Evolutionary conservation across 192 early-diverging fungal genomes (phyloP).

Genomic region (Linnemannia exigua): DNA sequence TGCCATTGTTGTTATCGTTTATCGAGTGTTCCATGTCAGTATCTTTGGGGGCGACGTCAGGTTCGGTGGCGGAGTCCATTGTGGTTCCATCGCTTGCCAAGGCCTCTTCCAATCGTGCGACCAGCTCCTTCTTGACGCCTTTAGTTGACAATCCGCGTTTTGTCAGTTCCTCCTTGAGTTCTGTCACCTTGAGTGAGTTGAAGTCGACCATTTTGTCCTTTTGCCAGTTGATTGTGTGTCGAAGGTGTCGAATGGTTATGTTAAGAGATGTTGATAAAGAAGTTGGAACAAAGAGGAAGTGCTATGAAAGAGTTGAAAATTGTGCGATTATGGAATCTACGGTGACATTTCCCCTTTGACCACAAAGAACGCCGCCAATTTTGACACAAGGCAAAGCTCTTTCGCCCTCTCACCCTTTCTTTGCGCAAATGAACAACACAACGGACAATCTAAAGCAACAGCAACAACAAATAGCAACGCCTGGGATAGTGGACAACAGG

Average conservation of each 20-base stretch:
- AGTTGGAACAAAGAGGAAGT: background rate
- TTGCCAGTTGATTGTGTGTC: background rate
- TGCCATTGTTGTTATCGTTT: background rate
- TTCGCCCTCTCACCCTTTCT: background rate
- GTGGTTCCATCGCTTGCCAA: slow-evolving; percentile 41
- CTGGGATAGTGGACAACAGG: background rate
- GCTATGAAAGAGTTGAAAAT: background rate
- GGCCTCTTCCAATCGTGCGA: slow-evolving; percentile 72
- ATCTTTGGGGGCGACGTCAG: slow-evolving; percentile 35
- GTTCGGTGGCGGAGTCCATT: slow-evolving; percentile 15
- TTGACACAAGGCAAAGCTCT: background rate
- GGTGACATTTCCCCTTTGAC: background rate
- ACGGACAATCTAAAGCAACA: too few relatives aligned
- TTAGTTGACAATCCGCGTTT: slow-evolving; percentile 67
- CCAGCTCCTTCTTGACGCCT: slow-evolving; percentile 76
- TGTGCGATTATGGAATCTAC: background rate
- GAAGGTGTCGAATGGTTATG: background rate
- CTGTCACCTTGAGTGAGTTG: slow-evolving; percentile 68
- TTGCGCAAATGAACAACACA: background rate
- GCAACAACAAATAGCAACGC: background rate
- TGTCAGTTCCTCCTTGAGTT: slow-evolving; percentile 71
- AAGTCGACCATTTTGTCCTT: slow-evolving; percentile 44
- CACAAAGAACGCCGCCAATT: background rate
- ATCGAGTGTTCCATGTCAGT: background rate
- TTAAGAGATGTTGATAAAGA: background rate